Conservation (phyloP, 768 basidiomycete genomes). For the Xerocomellus chrysenteron region DNA sequence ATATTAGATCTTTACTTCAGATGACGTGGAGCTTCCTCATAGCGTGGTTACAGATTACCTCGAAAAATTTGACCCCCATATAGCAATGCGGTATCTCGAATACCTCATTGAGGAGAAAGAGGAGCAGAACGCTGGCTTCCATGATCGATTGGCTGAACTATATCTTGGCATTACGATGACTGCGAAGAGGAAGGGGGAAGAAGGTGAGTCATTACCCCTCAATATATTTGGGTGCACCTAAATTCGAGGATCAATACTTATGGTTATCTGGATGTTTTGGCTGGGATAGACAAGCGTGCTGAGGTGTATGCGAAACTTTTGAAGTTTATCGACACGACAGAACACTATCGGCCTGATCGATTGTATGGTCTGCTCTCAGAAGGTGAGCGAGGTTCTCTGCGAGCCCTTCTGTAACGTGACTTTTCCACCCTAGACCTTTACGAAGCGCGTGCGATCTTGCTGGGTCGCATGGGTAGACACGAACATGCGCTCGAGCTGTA, state of each 20-base stretch:
- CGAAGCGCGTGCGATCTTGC: constrained; percentile 87
- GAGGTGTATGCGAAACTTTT: constrained; percentile 70
- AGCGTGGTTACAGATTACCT: constrained; percentile 75
- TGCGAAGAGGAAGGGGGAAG: constrained; percentile 58
- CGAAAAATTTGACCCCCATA: constrained; percentile 61
- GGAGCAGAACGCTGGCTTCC: constrained; percentile 67
- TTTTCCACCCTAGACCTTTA: constrained; percentile 59
- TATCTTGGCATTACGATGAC: constrained; percentile 70
- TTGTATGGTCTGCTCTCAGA: constrained; percentile 83
- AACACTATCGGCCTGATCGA: constrained; percentile 71
- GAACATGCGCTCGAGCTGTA: constrained; percentile 95
- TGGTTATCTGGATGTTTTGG: not conserved
- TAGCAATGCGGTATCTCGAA: constrained; percentile 82
- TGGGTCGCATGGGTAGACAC: constrained; percentile 87
- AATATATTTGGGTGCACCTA: not conserved
- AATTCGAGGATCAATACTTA: not conserved
- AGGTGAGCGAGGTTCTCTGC: constrained; percentile 44
- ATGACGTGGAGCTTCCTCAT: constrained; percentile 88
- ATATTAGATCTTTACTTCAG: constrained; percentile 87
- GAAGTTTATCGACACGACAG: constrained; percentile 69
- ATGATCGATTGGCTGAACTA: constrained; percentile 86
- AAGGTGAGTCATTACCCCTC: constrained; percentile 41
- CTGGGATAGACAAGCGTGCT: constrained; percentile 42
- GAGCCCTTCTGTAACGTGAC: not conserved
- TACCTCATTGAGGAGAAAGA: constrained; percentile 74